phyloP scores from a whole-genome alignment of 441 rosid genomes.

The Arabidopsis hybrid region DNA sequence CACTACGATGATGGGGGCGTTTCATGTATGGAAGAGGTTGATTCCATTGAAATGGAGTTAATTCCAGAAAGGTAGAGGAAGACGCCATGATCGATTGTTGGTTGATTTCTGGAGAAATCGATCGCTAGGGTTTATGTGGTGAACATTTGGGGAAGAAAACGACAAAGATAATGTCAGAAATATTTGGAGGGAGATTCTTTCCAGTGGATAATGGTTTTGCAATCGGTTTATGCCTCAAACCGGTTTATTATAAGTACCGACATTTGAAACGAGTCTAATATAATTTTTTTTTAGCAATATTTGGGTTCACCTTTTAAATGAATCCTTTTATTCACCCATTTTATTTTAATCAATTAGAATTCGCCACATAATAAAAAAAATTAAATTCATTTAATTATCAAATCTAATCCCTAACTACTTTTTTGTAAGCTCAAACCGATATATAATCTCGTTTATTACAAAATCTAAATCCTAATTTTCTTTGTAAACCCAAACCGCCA shows the following conservation, averaged over 20 bases:
- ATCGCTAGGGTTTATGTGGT: conserved; percentile 30
- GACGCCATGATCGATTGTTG: conserved; percentile 44
- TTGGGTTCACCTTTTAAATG: no score
- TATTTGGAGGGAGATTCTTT: conserved; percentile 33
- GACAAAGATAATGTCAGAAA: not conserved
- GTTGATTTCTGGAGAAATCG: not conserved
- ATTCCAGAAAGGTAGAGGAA: conserved; percentile 50
- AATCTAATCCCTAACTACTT: no score
- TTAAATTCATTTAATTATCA: no score
- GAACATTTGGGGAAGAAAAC: not conserved
- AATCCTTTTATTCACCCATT: no score
- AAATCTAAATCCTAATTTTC: no score
- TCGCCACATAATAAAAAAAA: no score
- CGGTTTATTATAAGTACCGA: not conserved
- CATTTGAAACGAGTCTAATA: no score
- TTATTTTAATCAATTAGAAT: no score
- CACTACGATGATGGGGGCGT: conserved; percentile 11
- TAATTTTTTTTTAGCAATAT: no score
- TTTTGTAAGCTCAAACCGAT: no score
- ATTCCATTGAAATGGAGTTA: conserved; percentile 54
- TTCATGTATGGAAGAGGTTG: conserved; percentile 38
- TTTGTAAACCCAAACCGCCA: no score
- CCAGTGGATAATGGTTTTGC: conserved; percentile 2
- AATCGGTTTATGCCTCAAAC: not conserved
- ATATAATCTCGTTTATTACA: no score